Evolutionary conservation across 331 rosid species (phyloP).

Genomic region (Ulmus americana): DNA sequence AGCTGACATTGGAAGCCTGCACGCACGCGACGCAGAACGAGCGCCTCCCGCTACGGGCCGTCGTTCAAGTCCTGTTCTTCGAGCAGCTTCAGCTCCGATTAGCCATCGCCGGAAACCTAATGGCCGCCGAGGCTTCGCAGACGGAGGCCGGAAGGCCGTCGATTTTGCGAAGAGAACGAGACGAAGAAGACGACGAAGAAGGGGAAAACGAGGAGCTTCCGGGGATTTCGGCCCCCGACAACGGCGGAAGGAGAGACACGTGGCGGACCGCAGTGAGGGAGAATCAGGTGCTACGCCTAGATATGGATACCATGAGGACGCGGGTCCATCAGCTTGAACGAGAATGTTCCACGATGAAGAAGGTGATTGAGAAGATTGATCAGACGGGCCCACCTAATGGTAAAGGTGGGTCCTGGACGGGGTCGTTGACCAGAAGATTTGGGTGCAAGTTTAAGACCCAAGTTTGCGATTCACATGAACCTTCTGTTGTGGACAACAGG

Average conservation of each 20-base stretch:
- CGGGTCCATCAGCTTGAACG: constrained; percentile 93
- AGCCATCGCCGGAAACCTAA: constrained; percentile 77
- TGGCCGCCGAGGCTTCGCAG: constrained; percentile 46
- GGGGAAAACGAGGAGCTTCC: constrained; percentile 21
- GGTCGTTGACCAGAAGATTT: constrained; percentile 51
- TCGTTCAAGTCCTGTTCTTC: constrained; percentile 83
- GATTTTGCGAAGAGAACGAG: constrained; percentile 21
- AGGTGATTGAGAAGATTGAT: constrained; percentile 63
- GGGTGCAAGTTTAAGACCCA: constrained; percentile 94
- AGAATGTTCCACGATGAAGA: constrained; percentile 84
- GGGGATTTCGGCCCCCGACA: background rate
- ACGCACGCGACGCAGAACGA: constrained; percentile 99
- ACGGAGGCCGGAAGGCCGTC: constrained; percentile 39
- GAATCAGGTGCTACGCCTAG: constrained; percentile 92
- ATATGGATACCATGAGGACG: constrained; percentile 99
- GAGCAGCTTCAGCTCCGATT: constrained; percentile 98
- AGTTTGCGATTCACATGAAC: constrained; percentile 84
- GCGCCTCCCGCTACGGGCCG: constrained; percentile 86
- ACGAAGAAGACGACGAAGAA: constrained; percentile 23
- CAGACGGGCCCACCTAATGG: constrained; percentile 22
- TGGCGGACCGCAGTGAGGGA: constrained; percentile 79
- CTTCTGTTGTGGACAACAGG: constrained; percentile 60
- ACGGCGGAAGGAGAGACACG: constrained; percentile 32
- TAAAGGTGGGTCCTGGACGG: constrained; percentile 32
- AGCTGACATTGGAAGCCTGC: constrained; percentile 86